Evolutionary conservation across 768 basidiomycete species (phyloP).

Genomic region (Trametes meyenii): DNA sequence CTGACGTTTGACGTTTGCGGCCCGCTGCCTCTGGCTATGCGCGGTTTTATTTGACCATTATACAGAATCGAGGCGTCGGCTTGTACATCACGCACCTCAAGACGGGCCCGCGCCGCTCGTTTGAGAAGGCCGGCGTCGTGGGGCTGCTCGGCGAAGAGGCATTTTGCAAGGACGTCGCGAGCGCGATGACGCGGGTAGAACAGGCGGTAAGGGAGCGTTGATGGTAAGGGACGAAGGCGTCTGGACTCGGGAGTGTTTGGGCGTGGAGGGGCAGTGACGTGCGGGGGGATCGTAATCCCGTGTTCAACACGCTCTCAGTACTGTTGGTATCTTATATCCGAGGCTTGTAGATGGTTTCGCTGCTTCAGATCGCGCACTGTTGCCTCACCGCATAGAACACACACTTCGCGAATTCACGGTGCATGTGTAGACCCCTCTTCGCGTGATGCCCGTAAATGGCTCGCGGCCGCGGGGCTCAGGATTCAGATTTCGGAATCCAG

Average conservation of each 20-base stretch:
- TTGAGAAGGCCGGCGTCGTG: slow-evolving; percentile 49
- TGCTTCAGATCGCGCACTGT: background rate
- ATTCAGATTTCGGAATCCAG: too few species aligned
- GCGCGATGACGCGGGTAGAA: slow-evolving; percentile 45
- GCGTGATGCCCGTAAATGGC: too few species aligned
- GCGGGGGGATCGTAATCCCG: background rate
- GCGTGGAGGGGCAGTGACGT: background rate
- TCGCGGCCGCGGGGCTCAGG: too few species aligned
- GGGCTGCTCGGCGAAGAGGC: slow-evolving; percentile 46
- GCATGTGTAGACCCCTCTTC: too few species aligned
- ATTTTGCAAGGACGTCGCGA: slow-evolving; percentile 47
- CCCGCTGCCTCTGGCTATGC: background rate
- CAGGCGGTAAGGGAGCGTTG: slow-evolving; percentile 24
- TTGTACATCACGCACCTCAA: slow-evolving; percentile 53
- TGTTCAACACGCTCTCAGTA: background rate
- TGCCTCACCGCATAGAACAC: background rate
- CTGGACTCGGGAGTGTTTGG: background rate
- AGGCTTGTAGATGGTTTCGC: background rate
- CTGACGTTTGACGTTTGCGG: background rate
- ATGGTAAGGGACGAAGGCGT: background rate
- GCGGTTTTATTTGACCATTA: background rate
- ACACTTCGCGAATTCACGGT: background rate
- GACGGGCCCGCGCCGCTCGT: slow-evolving; percentile 37
- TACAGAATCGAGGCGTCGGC: slow-evolving; percentile 46
- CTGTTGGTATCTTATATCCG: background rate